Evolutionary conservation across 345 rosid genomes (phyloP).

Genomic region (Firmiana major): DNA sequence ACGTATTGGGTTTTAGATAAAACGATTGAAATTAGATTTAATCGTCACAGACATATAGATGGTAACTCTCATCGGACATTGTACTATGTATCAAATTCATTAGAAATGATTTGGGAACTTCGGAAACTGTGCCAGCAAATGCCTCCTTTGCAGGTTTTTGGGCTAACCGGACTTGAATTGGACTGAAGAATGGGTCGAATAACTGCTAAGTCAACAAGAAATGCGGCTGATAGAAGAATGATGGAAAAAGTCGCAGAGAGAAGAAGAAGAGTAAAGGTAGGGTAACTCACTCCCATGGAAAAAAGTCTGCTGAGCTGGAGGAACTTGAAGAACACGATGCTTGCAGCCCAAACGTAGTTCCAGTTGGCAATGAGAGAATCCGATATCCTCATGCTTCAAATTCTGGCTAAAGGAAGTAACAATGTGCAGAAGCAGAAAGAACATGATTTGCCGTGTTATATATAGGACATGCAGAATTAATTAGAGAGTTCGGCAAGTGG

Average conservation of each 20-base stretch:
- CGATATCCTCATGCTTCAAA: conserved; percentile 25
- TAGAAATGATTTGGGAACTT: background rate
- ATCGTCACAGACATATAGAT: no score
- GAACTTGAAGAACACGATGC: conserved; percentile 21
- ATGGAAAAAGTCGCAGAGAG: conserved; percentile 17
- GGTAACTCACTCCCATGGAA: conserved; percentile 6
- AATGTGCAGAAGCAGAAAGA: background rate
- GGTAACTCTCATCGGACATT: no score
- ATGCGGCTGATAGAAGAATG: conserved; percentile 10
- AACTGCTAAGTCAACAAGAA: conserved; percentile 12
- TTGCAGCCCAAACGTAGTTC: conserved; percentile 19
- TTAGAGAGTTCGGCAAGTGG: background rate
- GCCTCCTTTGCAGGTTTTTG: conserved; percentile 23
- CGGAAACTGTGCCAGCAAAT: conserved; percentile 27
- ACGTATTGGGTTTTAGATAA: no score
- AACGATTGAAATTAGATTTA: no score
- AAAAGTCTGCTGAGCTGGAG: background rate
- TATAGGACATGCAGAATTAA: background rate
- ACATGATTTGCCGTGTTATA: background rate
- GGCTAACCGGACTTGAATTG: background rate
- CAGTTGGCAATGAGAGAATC: conserved; percentile 22
- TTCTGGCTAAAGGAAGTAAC: background rate
- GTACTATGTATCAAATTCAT: background rate
- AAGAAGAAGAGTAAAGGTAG: background rate
- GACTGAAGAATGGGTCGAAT: background rate